Percentiles rank a stretch among this genome's conserved stretches.
Conservation (phyloP, 2,329 filamentous ascomycete genomes). For the Claviceps africana region DNA sequence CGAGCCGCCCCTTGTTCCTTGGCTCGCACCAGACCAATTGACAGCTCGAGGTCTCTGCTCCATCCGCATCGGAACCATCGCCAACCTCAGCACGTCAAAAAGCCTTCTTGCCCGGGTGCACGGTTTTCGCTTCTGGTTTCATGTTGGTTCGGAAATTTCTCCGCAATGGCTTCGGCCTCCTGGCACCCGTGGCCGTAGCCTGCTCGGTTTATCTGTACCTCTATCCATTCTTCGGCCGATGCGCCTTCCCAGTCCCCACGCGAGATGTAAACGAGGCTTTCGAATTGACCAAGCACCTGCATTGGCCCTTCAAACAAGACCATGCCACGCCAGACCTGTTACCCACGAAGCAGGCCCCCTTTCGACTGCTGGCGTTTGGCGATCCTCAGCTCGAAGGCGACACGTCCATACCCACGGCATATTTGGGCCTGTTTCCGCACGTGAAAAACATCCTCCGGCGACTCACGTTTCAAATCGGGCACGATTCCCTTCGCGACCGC, state of each 20-base stretch:
- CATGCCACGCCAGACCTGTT: conserved; percentile 9
- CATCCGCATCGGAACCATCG: not conserved
- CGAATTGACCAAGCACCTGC: conserved; percentile 24
- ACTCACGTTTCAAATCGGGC: conserved; percentile 30
- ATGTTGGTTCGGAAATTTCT: conserved; percentile 40
- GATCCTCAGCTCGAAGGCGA: conserved; percentile 93
- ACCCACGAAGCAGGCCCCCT: conserved; percentile 44
- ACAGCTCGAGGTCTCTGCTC: not conserved
- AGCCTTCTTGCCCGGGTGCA: not conserved
- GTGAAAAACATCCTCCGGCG: conserved; percentile 32
- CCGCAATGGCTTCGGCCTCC: conserved; percentile 40
- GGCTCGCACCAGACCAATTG: not conserved
- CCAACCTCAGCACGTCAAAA: not conserved
- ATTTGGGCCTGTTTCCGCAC: conserved; percentile 40
- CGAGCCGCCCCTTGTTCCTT: not conserved
- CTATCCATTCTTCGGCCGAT: conserved; percentile 69
- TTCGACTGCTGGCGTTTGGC: conserved; percentile 74
- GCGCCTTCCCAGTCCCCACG: conserved; percentile 56
- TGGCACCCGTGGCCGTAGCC: conserved; percentile 49
- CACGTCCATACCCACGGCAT: conserved; percentile 56
- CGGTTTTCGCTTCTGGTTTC: conserved; percentile 25
- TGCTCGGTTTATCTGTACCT: conserved; percentile 72
- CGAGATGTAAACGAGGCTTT: conserved; percentile 20
- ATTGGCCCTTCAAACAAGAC: conserved; percentile 23
- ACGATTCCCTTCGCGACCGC: conserved; percentile 36